phyloP scores from a whole-genome alignment of 1,284 basidiomycete species.

The Cryptococcus depauperatus region DNA sequence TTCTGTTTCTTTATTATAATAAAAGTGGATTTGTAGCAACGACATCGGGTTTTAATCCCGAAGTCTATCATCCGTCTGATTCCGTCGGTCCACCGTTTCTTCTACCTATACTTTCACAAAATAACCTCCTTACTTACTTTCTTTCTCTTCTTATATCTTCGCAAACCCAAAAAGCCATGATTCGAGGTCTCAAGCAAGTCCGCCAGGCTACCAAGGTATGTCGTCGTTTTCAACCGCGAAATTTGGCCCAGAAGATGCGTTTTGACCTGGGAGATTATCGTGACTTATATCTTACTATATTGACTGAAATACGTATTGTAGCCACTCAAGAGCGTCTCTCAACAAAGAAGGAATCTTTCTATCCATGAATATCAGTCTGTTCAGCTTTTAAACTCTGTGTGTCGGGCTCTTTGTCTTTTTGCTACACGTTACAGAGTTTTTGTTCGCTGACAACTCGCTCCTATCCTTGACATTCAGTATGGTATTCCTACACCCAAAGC shows the following conservation, averaged over 20 bases:
- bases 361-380: constrained; percentile 99
- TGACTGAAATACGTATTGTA: not conserved
- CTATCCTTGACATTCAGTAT: constrained; percentile 57
- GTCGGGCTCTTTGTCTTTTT: not conserved
- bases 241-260: not conserved
- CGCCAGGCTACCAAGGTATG: constrained; percentile 12
- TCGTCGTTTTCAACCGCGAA: not conserved
- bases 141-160: not conserved
- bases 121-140: not conserved
- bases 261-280: too few relatives aligned
- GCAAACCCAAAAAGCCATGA: constrained; percentile 6
- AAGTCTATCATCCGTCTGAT: too few relatives aligned
- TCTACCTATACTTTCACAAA: not conserved
- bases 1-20: too few relatives aligned
- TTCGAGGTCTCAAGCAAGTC: constrained; percentile 13
- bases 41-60: too few relatives aligned
- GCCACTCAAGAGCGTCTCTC: constrained; percentile 16
- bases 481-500: constrained; percentile 94
- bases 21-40: too few relatives aligned
- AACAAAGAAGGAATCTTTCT: constrained; percentile 66
- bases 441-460: not conserved
- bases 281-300: not conserved
- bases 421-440: not conserved
- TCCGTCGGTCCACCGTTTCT: not conserved
- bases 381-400: constrained; percentile 76